Conservation (phyloP, 2,329 filamentous ascomycete species). For the Nemania abortiva region DNA sequence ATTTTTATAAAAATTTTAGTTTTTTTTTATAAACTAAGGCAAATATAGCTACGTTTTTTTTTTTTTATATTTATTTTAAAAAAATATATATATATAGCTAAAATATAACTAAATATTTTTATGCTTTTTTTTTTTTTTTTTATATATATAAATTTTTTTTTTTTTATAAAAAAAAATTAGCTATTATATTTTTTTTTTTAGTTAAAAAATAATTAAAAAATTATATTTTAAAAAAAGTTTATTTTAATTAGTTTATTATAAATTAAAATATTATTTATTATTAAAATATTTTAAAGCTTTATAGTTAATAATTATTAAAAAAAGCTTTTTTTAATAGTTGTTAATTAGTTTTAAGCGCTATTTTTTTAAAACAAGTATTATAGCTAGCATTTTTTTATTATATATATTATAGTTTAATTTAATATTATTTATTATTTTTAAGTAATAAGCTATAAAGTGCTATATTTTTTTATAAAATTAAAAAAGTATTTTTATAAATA, state of each 20-base stretch:
- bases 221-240: background rate
- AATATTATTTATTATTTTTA: background rate
- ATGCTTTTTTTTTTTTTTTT: too few relatives aligned
- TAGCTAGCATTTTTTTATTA: background rate
- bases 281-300: slow-evolving; percentile 11
- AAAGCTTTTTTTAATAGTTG: background rate
- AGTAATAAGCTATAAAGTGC: background rate
- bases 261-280: slow-evolving; percentile 1
- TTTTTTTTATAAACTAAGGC: too few relatives aligned
- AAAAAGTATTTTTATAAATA: background rate
- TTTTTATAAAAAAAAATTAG: background rate
- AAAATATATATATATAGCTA: too few relatives aligned
- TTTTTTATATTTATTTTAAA: too few relatives aligned
- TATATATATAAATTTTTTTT: background rate
- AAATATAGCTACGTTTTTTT: too few relatives aligned
- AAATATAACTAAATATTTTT: too few relatives aligned
- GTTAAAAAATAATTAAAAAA: background rate
- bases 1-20: too few relatives aligned
- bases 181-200: background rate
- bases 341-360: background rate
- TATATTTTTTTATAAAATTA: background rate
- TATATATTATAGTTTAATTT: background rate
- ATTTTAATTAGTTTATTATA: background rate
- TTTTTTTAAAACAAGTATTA: background rate
- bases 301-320: slow-evolving; percentile 4